Percentiles rank a stretch among this genome's conserved stretches.
phyloP scores from a whole-genome alignment of 2,329 filamentous ascomycete species.

The Byssochlamys sp. region DNA sequence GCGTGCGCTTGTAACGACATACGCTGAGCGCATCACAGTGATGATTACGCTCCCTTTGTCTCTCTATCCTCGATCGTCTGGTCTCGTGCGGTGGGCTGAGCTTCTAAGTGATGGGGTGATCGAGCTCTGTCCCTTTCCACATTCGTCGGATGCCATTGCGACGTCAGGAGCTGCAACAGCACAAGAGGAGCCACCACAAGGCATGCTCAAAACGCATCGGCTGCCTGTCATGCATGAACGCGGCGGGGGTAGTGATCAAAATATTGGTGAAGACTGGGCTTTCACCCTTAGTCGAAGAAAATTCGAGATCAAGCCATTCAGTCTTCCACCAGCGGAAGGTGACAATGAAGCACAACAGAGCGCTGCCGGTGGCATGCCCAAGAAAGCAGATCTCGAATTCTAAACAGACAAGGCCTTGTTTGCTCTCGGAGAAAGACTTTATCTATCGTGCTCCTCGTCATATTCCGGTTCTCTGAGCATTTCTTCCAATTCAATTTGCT shows the following conservation, averaged over 20 bases:
- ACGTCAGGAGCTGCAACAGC: slow-evolving; percentile 47
- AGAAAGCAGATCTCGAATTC: slow-evolving; percentile 67
- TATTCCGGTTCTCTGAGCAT: slow-evolving; percentile 42
- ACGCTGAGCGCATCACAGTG: slow-evolving; percentile 56
- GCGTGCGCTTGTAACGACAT: slow-evolving; percentile 61
- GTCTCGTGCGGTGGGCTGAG: slow-evolving; percentile 77
- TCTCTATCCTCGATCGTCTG: slow-evolving; percentile 65
- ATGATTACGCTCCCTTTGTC: slow-evolving; percentile 70
- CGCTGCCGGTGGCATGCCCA: slow-evolving; percentile 38
- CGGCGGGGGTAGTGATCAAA: slow-evolving; percentile 65
- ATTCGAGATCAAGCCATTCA: slow-evolving; percentile 78
- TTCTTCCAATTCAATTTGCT: slow-evolving; percentile 55
- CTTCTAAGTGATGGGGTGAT: slow-evolving; percentile 74
- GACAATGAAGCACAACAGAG: slow-evolving; percentile 55
- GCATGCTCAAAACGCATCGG: slow-evolving; percentile 72
- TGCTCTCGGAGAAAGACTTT: slow-evolving; percentile 9
- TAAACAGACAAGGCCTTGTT: slow-evolving; percentile 26
- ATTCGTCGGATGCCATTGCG: slow-evolving; percentile 42
- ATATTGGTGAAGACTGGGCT: slow-evolving; percentile 72
- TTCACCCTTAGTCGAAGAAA: slow-evolving; percentile 79
- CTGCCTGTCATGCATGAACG: slow-evolving; percentile 80
- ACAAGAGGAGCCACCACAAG: slow-evolving; percentile 69
- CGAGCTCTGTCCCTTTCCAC: slow-evolving; percentile 68
- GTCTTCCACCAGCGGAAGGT: slow-evolving; percentile 74
- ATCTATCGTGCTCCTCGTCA: slow-evolving; percentile 15